Evolutionary conservation across 129 eudicot species (phyloP).

Genomic region (Pseudognaphalium luteoalbum): DNA sequence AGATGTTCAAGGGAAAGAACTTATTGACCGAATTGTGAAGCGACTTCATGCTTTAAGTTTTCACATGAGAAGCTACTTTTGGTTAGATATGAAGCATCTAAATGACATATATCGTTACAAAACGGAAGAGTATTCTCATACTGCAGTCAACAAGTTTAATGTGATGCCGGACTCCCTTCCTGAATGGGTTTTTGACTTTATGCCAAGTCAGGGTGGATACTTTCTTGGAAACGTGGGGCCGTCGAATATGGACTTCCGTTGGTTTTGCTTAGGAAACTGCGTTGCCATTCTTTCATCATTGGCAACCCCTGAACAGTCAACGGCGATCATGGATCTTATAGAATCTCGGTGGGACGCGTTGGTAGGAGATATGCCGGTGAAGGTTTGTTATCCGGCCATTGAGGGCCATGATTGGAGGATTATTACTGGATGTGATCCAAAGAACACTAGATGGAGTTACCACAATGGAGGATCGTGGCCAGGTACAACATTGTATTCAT

Average conservation of each 20-base stretch:
- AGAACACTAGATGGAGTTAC: conserved; percentile 97
- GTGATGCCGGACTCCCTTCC: conserved; percentile 97
- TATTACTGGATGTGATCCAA: conserved; percentile 91
- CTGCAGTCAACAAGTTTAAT: conserved; percentile 94
- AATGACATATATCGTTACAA: conserved; percentile 89
- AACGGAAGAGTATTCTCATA: conserved; percentile 93
- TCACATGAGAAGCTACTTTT: conserved; percentile 93
- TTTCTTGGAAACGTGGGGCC: conserved; percentile 95
- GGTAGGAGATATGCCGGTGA: conserved; percentile 94
- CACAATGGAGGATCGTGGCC: conserved; percentile 99
- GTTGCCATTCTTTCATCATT: conserved; percentile 85
- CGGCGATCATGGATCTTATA: conserved; percentile 90
- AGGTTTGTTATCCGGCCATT: conserved; percentile 93
- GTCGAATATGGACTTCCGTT: conserved; percentile 92
- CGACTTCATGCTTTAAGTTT: conserved; percentile 94
- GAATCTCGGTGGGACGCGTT: conserved; percentile 93
- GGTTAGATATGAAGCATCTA: conserved; percentile 88
- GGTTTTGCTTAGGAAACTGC: conserved; percentile 97
- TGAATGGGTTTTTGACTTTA: conserved; percentile 92
- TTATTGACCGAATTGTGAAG: conserved; percentile 66
- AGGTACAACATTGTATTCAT: conserved; percentile 42
- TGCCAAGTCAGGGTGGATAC: conserved; percentile 90
- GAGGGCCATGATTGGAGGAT: conserved; percentile 95
- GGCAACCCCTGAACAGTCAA: conserved; percentile 82
- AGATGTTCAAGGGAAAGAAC: conserved; percentile 82